Evolutionary conservation across 2,329 filamentous ascomycete species (phyloP).

Genomic region (Tolypocladium ovalisporum): DNA sequence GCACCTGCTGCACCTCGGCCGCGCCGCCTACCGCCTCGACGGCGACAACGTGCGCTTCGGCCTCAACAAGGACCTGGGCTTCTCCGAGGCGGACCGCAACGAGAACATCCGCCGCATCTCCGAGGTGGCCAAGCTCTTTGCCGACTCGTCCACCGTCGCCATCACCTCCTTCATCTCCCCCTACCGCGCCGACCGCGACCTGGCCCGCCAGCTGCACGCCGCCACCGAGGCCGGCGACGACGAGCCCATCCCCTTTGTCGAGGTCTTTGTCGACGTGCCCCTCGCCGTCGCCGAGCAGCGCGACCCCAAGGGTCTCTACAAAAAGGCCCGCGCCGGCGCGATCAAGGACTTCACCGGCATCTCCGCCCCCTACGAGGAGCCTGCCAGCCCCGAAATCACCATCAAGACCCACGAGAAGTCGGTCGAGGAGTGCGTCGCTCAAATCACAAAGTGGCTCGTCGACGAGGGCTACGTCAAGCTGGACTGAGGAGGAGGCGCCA

Average conservation of each 20-base stretch:
- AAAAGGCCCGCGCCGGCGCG: conserved; percentile 85
- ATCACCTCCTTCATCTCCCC: conserved; percentile 97
- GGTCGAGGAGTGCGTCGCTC: conserved; percentile 78
- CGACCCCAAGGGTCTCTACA: conserved; percentile 95
- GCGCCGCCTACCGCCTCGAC: conserved; percentile 85
- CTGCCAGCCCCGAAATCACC: conserved; percentile 73
- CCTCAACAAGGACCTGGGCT: conserved; percentile 94
- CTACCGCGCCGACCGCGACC: conserved; percentile 75
- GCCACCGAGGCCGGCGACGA: conserved; percentile 47
- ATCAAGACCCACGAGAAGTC: conserved; percentile 73
- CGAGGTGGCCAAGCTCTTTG: conserved; percentile 92
- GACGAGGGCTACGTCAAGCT: conserved; percentile 43
- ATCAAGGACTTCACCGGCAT: conserved; percentile 98
- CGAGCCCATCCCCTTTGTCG: conserved; percentile 75
- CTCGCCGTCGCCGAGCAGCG: conserved; percentile 87
- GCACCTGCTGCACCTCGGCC: conserved; percentile 77
- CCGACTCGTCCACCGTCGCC: conserved; percentile 76
- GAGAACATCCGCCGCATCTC: conserved; percentile 97
- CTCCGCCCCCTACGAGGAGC: conserved; percentile 88
- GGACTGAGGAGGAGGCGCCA: conserved; percentile 4
- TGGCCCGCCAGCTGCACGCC: conserved; percentile 71
- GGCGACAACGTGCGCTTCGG: conserved; percentile 98
- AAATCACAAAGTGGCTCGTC: conserved; percentile 73
- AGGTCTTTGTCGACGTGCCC: conserved; percentile 87
- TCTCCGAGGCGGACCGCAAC: conserved; percentile 83